phyloP scores from a whole-genome alignment of 306 rosid genomes.

The Alnus rubra region DNA sequence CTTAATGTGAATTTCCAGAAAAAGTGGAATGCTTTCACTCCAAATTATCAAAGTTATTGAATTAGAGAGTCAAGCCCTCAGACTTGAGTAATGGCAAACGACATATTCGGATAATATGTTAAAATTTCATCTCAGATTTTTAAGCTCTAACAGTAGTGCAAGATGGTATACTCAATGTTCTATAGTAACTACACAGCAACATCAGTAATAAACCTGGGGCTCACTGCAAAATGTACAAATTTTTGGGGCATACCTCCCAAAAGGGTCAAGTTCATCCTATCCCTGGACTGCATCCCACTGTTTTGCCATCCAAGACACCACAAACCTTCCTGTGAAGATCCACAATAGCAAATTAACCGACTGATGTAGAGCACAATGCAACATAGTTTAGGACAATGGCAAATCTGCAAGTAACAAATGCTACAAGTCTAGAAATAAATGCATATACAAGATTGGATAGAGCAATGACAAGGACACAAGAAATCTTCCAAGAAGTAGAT shows the following conservation, averaged over 20 bases:
- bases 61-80: neutral
- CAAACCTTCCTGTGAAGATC: conserved; percentile 61
- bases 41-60: neutral
- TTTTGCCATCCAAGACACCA: conserved; percentile 99
- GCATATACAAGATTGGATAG: conserved; percentile 2
- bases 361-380: conserved; percentile 13
- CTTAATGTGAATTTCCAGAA: neutral
- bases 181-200: neutral
- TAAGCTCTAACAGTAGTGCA: neutral
- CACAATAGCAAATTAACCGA: conserved; percentile 23
- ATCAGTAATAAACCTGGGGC: neutral
- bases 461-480: neutral
- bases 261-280: conserved; percentile 80
- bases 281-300: conserved; percentile 86
- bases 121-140: neutral
- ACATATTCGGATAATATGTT: neutral
- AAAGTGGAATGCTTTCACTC: neutral
- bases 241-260: conserved; percentile 75
- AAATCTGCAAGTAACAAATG: conserved; percentile 1
- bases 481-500: neutral
- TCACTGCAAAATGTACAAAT: neutral
- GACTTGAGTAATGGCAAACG: neutral
- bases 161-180: neutral
- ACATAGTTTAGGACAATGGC: conserved; percentile 17
- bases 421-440: neutral